phyloP scores from a whole-genome alignment of 2,329 filamentous ascomycete species.

The Talaromyces funiculosus region DNA sequence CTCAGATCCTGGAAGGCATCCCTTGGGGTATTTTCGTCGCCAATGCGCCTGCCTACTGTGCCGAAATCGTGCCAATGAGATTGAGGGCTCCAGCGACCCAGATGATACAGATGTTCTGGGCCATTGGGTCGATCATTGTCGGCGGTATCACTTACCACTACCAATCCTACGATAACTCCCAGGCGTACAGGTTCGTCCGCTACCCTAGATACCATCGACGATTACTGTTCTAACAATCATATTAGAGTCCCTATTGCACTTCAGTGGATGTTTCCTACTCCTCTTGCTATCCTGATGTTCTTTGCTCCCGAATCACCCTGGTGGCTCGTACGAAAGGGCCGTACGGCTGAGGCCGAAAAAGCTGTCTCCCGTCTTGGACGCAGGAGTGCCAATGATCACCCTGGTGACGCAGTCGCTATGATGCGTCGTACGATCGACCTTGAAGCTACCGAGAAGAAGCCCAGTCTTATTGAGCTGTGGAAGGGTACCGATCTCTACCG shows the following conservation, averaged over 20 bases:
- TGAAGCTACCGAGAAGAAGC: constrained; percentile 45
- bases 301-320: constrained; percentile 47
- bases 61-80: constrained; percentile 56
- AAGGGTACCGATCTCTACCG: constrained; percentile 52
- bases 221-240: constrained; percentile 29
- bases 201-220: constrained; percentile 18
- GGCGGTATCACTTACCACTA: constrained; percentile 53
- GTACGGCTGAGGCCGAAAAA: constrained; percentile 40
- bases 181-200: constrained; percentile 42
- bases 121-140: constrained; percentile 58
- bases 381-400: constrained; percentile 31
- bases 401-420: constrained; percentile 50
- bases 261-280: constrained; percentile 56
- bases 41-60: constrained; percentile 58
- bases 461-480: constrained; percentile 48
- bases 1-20: constrained; percentile 56
- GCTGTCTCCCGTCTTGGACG: constrained; percentile 48
- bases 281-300: constrained; percentile 49
- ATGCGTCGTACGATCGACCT: constrained; percentile 55
- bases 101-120: constrained; percentile 64
- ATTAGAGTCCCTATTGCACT: constrained; percentile 50
- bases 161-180: constrained; percentile 30
- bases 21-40: constrained; percentile 64
- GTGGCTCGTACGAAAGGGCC: constrained; percentile 51
- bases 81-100: constrained; percentile 55